phyloP scores from a whole-genome alignment of 495 filamentous ascomycete species.

The Podospora tetraspora region DNA sequence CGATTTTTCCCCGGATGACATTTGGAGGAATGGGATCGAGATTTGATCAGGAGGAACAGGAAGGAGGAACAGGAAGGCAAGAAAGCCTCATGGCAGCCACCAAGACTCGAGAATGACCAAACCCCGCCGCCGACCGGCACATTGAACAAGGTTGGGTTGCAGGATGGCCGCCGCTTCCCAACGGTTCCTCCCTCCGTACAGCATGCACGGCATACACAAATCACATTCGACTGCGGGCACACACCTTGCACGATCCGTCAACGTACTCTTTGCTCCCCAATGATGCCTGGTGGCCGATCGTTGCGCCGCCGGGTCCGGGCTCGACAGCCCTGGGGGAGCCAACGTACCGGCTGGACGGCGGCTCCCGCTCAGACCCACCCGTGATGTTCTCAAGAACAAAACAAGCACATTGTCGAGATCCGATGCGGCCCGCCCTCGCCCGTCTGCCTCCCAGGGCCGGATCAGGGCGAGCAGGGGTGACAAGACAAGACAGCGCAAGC shows the following conservation, averaged over 20 bases:
- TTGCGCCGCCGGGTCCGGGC: background rate
- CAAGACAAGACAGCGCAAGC: background rate
- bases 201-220: background rate
- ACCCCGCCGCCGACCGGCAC: conserved; percentile 16
- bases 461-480: background rate
- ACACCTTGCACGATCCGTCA: background rate
- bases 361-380: background rate
- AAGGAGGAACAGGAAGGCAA: background rate
- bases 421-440: conserved; percentile 5
- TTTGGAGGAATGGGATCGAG: background rate
- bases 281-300: background rate
- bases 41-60: background rate
- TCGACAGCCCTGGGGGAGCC: background rate
- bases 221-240: background rate
- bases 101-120: background rate
- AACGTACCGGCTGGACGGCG: background rate
- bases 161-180: conserved; percentile 7
- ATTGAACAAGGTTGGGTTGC: conserved; percentile 27
- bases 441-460: background rate
- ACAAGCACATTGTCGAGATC: background rate
- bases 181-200: background rate
- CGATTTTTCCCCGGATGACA: background rate
- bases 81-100: background rate
- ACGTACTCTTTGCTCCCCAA: background rate
- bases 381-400: background rate